A percentile compares a stretch with the other conserved stretches of the same genome.
Conservation (phyloP, 2,329 filamentous ascomycete species). For the Colletotrichum cuscutae region DNA sequence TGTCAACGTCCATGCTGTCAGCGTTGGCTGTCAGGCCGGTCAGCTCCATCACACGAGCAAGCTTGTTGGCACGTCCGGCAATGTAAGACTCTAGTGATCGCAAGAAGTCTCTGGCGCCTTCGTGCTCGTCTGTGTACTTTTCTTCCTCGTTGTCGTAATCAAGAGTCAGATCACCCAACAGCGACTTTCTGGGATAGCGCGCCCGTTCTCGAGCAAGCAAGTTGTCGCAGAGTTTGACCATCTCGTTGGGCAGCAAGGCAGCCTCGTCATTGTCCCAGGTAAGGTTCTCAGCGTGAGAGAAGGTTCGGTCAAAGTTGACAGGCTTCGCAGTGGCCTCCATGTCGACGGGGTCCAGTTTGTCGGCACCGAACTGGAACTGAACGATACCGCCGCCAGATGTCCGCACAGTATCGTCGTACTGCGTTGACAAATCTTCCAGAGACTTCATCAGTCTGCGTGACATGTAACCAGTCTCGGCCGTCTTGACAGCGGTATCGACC, state of each 20-base stretch:
- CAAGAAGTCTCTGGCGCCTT: slow-evolving; percentile 85
- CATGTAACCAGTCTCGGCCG: slow-evolving; percentile 99
- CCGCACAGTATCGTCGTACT: slow-evolving; percentile 94
- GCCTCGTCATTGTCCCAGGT: slow-evolving; percentile 84
- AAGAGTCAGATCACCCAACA: slow-evolving; percentile 71
- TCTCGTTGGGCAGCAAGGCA: slow-evolving; percentile 79
- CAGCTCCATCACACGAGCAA: slow-evolving; percentile 46
- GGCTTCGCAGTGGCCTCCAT: slow-evolving; percentile 96
- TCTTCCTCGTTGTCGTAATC: slow-evolving; percentile 77
- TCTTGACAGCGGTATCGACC: slow-evolving; percentile 98
- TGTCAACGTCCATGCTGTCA: slow-evolving; percentile 42
- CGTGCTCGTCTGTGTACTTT: slow-evolving; percentile 78
- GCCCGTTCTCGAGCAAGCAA: slow-evolving; percentile 75
- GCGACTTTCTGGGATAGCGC: slow-evolving; percentile 69
- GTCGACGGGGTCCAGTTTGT: slow-evolving; percentile 94
- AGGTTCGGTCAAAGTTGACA: slow-evolving; percentile 92
- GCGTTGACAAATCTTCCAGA: slow-evolving; percentile 90
- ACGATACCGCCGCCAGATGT: slow-evolving; percentile 90
- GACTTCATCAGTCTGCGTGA: slow-evolving; percentile 98
- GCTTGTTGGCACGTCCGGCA: slow-evolving; percentile 66
- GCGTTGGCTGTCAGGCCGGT: slow-evolving; percentile 33
- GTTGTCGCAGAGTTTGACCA: slow-evolving; percentile 73
- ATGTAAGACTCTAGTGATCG: slow-evolving; percentile 82
- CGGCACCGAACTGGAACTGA: slow-evolving; percentile 97
- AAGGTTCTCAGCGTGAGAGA: slow-evolving; percentile 79